Base-by-base conservation (phyloP, 1,284 basidiomycete genomes). In the Paramarasmius palmivorus region DNA sequence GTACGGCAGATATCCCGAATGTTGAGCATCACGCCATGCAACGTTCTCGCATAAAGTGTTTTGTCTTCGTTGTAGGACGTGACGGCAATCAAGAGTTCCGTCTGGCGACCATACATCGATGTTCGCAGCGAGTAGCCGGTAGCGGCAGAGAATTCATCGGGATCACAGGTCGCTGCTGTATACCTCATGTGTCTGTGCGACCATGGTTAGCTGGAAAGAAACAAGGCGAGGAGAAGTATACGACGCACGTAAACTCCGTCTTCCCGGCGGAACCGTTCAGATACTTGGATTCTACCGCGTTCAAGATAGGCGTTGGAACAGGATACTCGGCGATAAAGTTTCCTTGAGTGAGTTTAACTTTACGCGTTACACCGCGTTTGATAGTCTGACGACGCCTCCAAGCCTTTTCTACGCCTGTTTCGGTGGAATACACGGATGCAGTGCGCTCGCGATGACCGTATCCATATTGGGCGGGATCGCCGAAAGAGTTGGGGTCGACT, bases 1-100 rank as follows among this genome's bases (percentile, higher is more conserved):
- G 92, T 94, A 75, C 93, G 95, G 83, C 94, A 97, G 60, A 98
- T 98, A 65, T 98, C 95, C 59, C 95, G 90, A 59, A 98, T 96
- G 72, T 98, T 98, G 62, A 95, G 73, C 95, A 98, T 98, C 65
- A 98, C 90, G 57, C 92, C 92, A 65, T 98, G 94, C 39, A 97
- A 75, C 1, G 94, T 97, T 58, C 94, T 88, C 23, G 93, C 87
- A 63, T 95, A 95, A 7, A 92, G 75, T 23, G 81, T 81, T 73
- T 92, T 90, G 73, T 92, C 88, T 68, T 83, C 82, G 59, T 84
- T 84, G 68, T 84, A 84, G 7, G 78, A 82, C 4, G 86, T 88
- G 54, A 88, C 81, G 6, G 84, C 85, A 53, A 93, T 90, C 40
- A 92, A 75, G 15, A 93, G 73, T 66, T 93, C 91, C 1, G 90